Percentiles rank a stretch among this genome's conserved stretches.
Conservation (phyloP, 306 rosid species). For the Rosa persica region DNA sequence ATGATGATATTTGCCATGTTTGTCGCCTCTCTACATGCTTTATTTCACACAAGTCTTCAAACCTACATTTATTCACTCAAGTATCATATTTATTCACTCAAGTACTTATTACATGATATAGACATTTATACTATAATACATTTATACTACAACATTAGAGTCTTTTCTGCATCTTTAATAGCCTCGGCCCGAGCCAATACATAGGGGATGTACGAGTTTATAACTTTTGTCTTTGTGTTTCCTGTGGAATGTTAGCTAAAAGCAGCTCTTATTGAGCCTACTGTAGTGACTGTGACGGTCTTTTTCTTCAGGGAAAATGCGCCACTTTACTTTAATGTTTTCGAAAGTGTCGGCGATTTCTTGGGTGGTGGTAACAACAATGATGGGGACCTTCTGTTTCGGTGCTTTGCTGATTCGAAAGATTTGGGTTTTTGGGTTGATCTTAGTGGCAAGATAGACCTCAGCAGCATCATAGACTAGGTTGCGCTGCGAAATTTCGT, state of each 20-base stretch:
- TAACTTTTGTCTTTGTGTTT: constrained; percentile 23
- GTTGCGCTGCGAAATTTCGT: neutral
- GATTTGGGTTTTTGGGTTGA: constrained; percentile 20
- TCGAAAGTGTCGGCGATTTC: constrained; percentile 19
- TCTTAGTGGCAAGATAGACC: constrained; percentile 9
- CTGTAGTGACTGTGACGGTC: no score
- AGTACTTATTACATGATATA: no score
- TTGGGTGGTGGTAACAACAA: constrained; percentile 23
- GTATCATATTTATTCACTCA: no score
- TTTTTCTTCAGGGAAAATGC: neutral
- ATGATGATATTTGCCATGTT: no score
- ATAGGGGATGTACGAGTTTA: constrained; percentile 29
- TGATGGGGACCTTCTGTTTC: constrained; percentile 23
- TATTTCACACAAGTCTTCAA: no score
- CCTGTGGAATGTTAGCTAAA: constrained; percentile 33
- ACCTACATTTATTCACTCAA: no score
- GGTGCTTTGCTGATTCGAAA: constrained; percentile 28
- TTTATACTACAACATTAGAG: no score
- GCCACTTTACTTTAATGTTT: constrained; percentile 17
- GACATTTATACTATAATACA: no score
- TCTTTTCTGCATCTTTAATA: constrained; percentile 15
- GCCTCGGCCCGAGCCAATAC: constrained; percentile 20
- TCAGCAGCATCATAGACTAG: constrained; percentile 6
- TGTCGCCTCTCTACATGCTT: no score
- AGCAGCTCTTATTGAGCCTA: neutral